Conservation (phyloP, 306 rosid genomes). For the Rubus idaeus region DNA sequence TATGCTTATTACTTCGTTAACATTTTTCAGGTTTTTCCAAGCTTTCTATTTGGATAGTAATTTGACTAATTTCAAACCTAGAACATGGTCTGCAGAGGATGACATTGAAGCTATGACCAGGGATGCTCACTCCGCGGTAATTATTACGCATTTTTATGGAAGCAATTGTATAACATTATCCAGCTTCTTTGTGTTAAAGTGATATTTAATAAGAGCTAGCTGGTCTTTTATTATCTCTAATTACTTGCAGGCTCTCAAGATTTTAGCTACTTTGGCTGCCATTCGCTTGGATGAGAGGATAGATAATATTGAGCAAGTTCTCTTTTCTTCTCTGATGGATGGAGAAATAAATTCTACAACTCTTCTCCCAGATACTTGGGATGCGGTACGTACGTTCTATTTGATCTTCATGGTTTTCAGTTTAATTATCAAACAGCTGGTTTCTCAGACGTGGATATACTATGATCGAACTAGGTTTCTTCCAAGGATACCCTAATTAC, state of each 20-base stretch:
- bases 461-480: conserved; percentile 54
- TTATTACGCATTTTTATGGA: neutral
- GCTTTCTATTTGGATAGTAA: conserved; percentile 63
- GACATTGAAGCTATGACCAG: conserved; percentile 67
- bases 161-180: neutral
- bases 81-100: conserved; percentile 81
- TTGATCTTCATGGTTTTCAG: too few relatives aligned
- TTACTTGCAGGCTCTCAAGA: conserved; percentile 60
- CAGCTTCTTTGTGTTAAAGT: neutral
- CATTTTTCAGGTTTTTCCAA: conserved; percentile 63
- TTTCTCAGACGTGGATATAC: too few relatives aligned
- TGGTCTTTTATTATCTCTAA: too few relatives aligned
- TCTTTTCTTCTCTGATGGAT: conserved; percentile 50
- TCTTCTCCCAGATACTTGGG: conserved; percentile 76
- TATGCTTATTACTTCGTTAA: conserved; percentile 20
- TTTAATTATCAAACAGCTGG: too few relatives aligned
- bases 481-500: conserved; percentile 53
- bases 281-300: conserved; percentile 71
- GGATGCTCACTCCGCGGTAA: conserved; percentile 71
- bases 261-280: conserved; percentile 68
- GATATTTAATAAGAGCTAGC: too few relatives aligned
- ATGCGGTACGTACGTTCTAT: conserved; percentile 41
- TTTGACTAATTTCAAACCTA: conserved; percentile 72
- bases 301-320: conserved; percentile 52
- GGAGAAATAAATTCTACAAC: conserved; percentile 35